Percentiles rank a stretch among this genome's conserved stretches.
phyloP scores from a whole-genome alignment of 768 basidiomycete genomes.

The Mycena kentingensis region DNA sequence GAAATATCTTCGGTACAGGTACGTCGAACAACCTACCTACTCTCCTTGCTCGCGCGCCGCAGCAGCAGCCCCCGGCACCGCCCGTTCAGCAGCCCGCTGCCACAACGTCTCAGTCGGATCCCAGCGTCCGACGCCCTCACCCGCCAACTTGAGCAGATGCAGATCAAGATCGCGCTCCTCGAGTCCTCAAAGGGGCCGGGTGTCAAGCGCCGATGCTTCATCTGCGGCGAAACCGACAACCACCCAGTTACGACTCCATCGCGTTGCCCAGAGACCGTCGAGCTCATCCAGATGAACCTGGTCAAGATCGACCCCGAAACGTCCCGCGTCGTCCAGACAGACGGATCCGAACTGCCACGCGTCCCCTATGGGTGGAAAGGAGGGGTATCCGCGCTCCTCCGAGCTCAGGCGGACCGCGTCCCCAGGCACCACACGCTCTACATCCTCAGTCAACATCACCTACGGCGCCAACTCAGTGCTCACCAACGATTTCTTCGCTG shows the following conservation, averaged over 20 bases:
- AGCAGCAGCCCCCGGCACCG: too few species aligned
- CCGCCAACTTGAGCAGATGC: not conserved
- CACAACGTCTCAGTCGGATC: too few species aligned
- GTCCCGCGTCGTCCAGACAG: too few species aligned
- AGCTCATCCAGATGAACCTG: not conserved
- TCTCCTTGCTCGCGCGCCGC: too few species aligned
- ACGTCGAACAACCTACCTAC: not conserved
- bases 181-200: not conserved
- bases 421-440: not conserved
- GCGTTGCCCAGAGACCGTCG: not conserved
- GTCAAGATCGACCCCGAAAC: not conserved
- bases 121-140: not conserved
- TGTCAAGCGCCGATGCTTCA: constrained; percentile 2
- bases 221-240: not conserved
- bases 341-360: too few species aligned
- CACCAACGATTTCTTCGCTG: constrained; percentile 1
- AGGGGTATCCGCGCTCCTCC: not conserved
- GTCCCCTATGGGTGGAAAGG: too few species aligned
- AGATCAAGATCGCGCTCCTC: not conserved
- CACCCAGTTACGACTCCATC: not conserved
- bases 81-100: too few species aligned
- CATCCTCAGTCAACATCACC: not conserved
- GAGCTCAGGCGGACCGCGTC: not conserved
- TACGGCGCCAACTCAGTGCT: not conserved
- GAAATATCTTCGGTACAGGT: not conserved